Evolutionary conservation across 148 eudicot species (phyloP).

Genomic region (Hydrangea macrophylla): DNA sequence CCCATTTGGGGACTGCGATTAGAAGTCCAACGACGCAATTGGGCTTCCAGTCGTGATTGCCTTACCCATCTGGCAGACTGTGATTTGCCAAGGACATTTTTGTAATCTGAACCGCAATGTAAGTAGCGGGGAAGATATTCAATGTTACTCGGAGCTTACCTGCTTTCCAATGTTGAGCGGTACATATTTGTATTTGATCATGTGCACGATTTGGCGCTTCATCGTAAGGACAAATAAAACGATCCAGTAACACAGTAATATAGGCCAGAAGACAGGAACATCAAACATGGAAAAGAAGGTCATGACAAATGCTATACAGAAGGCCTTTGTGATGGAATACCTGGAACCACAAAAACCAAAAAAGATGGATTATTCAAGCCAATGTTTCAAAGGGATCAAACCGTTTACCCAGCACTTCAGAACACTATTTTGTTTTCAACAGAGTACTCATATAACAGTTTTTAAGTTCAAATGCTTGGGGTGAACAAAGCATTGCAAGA

Average conservation of each 20-base stretch:
- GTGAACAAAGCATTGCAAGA: background rate
- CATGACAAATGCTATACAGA: slow-evolving; percentile 52
- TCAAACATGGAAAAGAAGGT: slow-evolving; percentile 71
- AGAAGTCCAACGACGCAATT: too few species aligned
- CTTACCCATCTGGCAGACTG: too few species aligned
- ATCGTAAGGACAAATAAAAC: slow-evolving; percentile 76
- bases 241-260: slow-evolving; percentile 70
- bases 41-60: too few species aligned
- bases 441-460: background rate
- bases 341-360: slow-evolving; percentile 31
- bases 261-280: slow-evolving; percentile 84
- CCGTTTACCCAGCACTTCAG: too few species aligned
- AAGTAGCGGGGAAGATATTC: background rate
- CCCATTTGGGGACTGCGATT: too few species aligned
- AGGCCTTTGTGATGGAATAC: slow-evolving; percentile 72
- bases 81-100: too few species aligned
- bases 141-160: slow-evolving; percentile 32
- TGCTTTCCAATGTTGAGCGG: slow-evolving; percentile 85
- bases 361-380: background rate
- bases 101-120: too few species aligned
- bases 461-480: background rate
- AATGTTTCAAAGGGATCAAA: background rate
- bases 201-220: slow-evolving; percentile 90
- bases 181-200: slow-evolving; percentile 82
- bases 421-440: background rate